Evolutionary conservation across 176 grass and related monocot species (phyloP).

Genomic region (Eleusine indica): DNA sequence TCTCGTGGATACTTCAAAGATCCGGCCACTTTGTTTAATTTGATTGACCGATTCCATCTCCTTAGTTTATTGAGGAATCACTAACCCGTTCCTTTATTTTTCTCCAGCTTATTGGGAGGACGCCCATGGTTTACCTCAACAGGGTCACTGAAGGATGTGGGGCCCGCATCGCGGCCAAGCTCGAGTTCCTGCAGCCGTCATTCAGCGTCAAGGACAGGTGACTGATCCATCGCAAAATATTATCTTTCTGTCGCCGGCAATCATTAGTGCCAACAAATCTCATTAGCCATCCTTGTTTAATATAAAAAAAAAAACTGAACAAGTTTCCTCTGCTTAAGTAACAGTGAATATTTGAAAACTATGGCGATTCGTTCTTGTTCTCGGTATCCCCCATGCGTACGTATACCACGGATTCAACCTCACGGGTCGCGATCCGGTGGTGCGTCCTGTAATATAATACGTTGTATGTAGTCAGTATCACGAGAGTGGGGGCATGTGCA

Average conservation of each 20-base stretch:
- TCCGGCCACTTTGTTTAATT: not conserved
- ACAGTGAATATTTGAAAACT: not conserved
- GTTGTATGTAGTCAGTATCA: not conserved
- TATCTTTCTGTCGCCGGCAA: not conserved
- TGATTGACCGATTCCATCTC: not conserved
- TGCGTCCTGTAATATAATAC: no score
- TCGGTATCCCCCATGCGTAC: not conserved
- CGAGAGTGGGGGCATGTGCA: not conserved
- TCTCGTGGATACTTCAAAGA: no score
- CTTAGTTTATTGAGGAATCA: not conserved
- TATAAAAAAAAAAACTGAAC: no score
- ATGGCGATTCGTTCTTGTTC: not conserved
- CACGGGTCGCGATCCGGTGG: not conserved
- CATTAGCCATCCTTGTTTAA: no score
- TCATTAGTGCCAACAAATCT: not conserved
- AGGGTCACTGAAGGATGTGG: slow-evolving; percentile 83
- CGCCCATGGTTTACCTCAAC: slow-evolving; percentile 92
- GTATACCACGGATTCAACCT: not conserved
- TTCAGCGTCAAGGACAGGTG: slow-evolving; percentile 97
- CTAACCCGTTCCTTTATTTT: not conserved
- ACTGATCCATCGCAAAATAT: not conserved
- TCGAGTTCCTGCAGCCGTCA: slow-evolving; percentile 87
- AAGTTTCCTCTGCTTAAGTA: no score
- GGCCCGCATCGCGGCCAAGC: slow-evolving; percentile 77
- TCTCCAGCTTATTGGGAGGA: slow-evolving; percentile 78